Evolutionary conservation across 371 early-diverging fungal genomes (phyloP).

Genomic region (Mucor sp.): DNA sequence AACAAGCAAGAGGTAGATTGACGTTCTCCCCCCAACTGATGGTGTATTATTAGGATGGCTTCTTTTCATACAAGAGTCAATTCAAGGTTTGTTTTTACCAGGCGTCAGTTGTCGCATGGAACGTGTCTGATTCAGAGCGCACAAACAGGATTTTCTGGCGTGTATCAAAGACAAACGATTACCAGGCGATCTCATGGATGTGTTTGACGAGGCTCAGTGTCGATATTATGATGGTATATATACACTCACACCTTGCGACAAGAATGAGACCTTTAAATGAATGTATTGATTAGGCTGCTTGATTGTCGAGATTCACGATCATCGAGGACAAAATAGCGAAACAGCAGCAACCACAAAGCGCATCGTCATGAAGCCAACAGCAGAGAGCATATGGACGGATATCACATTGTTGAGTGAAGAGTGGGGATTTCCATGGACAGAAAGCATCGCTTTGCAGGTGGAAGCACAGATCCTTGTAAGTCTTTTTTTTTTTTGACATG

Average conservation of each 20-base stretch:
- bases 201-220: conserved; percentile 61
- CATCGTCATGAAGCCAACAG: conserved; percentile 56
- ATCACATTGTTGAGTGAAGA: conserved; percentile 59
- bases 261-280: neutral
- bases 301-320: conserved; percentile 62
- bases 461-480: conserved; percentile 62
- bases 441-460: conserved; percentile 53
- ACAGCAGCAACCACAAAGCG: conserved; percentile 33
- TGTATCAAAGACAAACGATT: conserved; percentile 57
- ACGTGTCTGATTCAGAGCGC: neutral
- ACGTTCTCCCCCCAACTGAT: neutral
- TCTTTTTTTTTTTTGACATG: neutral
- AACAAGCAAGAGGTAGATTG: neutral
- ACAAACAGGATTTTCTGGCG: conserved; percentile 56
- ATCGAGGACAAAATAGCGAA: conserved; percentile 30
- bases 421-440: conserved; percentile 53
- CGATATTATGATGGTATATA: conserved; percentile 58
- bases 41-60: conserved; percentile 47
- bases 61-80: conserved; percentile 66
- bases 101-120: no score
- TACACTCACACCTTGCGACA: neutral
- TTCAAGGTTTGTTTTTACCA: conserved; percentile 61
- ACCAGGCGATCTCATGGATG: conserved; percentile 61
- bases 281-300: conserved; percentile 40
- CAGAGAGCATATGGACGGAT: conserved; percentile 65